Percentiles rank a stretch among this genome's conserved stretches.
phyloP scores from a whole-genome alignment of 495 filamentous ascomycete species.

The Aspergillus nanangensis region DNA sequence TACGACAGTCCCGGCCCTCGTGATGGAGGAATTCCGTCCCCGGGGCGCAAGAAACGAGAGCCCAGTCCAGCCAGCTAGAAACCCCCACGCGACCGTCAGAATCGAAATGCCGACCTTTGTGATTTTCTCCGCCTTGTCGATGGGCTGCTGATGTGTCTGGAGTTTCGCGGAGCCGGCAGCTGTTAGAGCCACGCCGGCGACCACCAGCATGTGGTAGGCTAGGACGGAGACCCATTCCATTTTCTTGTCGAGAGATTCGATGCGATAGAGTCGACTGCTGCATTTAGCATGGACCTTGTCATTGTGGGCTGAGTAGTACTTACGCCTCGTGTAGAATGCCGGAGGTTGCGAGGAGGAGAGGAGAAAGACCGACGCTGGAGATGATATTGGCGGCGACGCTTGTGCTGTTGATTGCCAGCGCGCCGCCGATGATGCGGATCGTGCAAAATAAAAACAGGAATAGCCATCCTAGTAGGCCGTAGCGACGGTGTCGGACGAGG shows the following conservation, averaged over 20 bases:
- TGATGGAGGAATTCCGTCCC: background rate
- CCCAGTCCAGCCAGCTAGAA: background rate
- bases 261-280: slow-evolving; percentile 2
- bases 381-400: slow-evolving; percentile 27
- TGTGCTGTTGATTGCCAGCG: slow-evolving; percentile 21
- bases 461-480: slow-evolving; percentile 33
- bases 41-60: background rate
- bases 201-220: slow-evolving; percentile 12
- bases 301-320: slow-evolving; percentile 6
- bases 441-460: slow-evolving; percentile 35
- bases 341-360: slow-evolving; percentile 32
- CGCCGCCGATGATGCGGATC: slow-evolving; percentile 30
- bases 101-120: background rate
- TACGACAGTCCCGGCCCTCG: background rate
- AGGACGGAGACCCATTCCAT: slow-evolving; percentile 16
- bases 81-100: background rate
- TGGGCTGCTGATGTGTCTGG: background rate
- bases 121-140: background rate
- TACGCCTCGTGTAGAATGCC: slow-evolving; percentile 40
- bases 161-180: background rate
- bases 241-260: background rate
- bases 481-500: slow-evolving; percentile 26
- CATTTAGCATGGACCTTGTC: too few species aligned
- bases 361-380: slow-evolving; percentile 37
- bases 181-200: background rate